Conservation (phyloP, 441 rosid genomes). For the Eruca vesicaria region DNA sequence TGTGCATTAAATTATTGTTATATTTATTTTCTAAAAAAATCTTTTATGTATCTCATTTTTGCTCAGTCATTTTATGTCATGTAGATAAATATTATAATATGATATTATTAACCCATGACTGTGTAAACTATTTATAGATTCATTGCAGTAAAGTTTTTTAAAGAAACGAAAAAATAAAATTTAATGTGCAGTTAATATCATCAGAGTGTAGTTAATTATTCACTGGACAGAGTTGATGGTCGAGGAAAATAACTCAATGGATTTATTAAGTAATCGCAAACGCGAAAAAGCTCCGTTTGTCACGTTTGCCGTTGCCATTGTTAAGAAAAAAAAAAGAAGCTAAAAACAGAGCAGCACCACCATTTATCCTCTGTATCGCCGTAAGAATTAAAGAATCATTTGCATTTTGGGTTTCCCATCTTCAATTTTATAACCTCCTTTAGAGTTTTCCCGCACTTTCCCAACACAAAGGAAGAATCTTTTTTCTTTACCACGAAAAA, state of each 20-base stretch:
- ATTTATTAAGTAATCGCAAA: not conserved
- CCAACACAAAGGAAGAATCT: not conserved
- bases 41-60: not conserved
- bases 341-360: conserved; percentile 4
- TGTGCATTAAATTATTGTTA: not conserved
- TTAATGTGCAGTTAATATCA: not conserved
- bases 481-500: not conserved
- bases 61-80: not conserved
- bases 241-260: not conserved
- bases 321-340: not conserved
- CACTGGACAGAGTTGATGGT: not conserved
- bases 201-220: not conserved
- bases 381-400: not conserved
- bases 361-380: conserved; percentile 21
- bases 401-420: not conserved
- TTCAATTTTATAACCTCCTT: not conserved
- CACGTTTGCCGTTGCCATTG: conserved; percentile 5
- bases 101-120: not conserved
- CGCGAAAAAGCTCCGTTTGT: not conserved
- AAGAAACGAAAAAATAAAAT: not conserved
- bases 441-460: conserved; percentile 33
- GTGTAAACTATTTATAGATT: not conserved
- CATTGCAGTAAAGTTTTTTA: not conserved
- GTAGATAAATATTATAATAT: not conserved
- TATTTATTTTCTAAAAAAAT: not conserved